A percentile compares a stretch with the other conserved stretches of the same genome.
Evolutionary conservation across 768 basidiomycete genomes (phyloP).

Genomic region (Calvatia gigantea): DNA sequence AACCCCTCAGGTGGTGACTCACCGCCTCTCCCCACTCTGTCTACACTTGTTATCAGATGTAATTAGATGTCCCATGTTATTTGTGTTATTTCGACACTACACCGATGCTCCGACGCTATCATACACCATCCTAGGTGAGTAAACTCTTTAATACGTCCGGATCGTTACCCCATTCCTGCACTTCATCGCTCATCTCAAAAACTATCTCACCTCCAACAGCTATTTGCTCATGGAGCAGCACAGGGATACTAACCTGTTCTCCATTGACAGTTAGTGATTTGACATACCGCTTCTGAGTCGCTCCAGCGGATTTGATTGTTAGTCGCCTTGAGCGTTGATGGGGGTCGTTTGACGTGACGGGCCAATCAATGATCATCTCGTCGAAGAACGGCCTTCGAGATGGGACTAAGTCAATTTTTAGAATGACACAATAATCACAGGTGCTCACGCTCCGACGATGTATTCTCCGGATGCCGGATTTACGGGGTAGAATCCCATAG

Average conservation of each 20-base stretch:
- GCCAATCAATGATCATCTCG: constrained; percentile 53
- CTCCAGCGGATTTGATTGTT: constrained; percentile 55
- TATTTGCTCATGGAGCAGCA: constrained; percentile 64
- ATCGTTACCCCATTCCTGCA: constrained; percentile 32
- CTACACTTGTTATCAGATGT: too few relatives aligned
- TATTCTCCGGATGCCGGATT: constrained; percentile 78
- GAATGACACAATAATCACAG: neutral
- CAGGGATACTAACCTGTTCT: constrained; percentile 31
- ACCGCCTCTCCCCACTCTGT: too few relatives aligned
- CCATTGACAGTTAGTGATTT: constrained; percentile 59
- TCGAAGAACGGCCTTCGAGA: constrained; percentile 44
- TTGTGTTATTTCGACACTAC: too few relatives aligned
- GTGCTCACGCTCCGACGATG: constrained; percentile 65
- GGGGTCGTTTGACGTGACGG: constrained; percentile 24
- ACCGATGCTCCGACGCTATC: too few relatives aligned
- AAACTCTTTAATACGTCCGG: constrained; percentile 17
- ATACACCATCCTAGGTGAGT: too few relatives aligned
- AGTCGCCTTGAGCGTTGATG: constrained; percentile 28
- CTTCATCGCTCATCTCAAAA: constrained; percentile 60
- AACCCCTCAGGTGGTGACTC: too few relatives aligned
- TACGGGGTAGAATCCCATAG: constrained; percentile 83
- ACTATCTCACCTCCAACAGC: constrained; percentile 49
- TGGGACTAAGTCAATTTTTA: neutral
- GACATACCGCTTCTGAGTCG: constrained; percentile 57
- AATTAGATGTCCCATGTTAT: too few relatives aligned